Base-by-base conservation (phyloP, 1,284 basidiomycete genomes). In the Cutaneotrichosporon arboriforme region DNA sequence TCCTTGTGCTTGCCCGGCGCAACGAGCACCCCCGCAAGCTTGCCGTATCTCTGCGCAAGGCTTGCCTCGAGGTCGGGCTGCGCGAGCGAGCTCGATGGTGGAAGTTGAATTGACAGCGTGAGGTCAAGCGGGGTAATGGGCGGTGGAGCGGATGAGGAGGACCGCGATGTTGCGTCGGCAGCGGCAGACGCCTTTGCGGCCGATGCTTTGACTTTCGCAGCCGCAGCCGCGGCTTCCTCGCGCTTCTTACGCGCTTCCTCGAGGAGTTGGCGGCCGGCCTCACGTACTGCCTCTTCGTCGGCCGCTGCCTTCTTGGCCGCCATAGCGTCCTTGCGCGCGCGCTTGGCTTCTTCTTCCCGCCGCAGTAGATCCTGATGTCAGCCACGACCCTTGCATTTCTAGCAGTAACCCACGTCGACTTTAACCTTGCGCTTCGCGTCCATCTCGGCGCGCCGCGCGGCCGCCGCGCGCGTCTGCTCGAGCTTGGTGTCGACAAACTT, bases 401-500 rank as follows among this genome's bases (percentile, higher is more conserved):
- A 38, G 23, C 18, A 35, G 18, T 8, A 9, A 68, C 72, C 64
- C 50, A 74, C 74, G 52, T 75, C 85, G 12, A 92, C 82, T 66
- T 92, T 79, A 18, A 74, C 81, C 70, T 87, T 88, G 26, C 89
- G 81, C 70, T 91, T 90, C 52, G 77, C 80, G 64, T 92, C 87
- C 70, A 84, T 88, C 12, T 81, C 76, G 5, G 88, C 81, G 64
- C 84, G 89, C 12, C 88, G 82, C 49, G 84, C 83, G 40, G 83
- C 83, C 51, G 83, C 81, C 5, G 84, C 86, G 20, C 83, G 79
- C 57, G 88, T 84, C 1, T 85, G 74, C 49, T 87, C 84, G 9
- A 88, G 76, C 66, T 87, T 86, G 1, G 85, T 86, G 66, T 92
- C 88, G 37, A 93, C 77, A 4, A 85, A 87, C n/a, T 88, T 80